Evolutionary conservation across 257 asterid genomes (phyloP).

Genomic region (Knoxia roxburghii): DNA sequence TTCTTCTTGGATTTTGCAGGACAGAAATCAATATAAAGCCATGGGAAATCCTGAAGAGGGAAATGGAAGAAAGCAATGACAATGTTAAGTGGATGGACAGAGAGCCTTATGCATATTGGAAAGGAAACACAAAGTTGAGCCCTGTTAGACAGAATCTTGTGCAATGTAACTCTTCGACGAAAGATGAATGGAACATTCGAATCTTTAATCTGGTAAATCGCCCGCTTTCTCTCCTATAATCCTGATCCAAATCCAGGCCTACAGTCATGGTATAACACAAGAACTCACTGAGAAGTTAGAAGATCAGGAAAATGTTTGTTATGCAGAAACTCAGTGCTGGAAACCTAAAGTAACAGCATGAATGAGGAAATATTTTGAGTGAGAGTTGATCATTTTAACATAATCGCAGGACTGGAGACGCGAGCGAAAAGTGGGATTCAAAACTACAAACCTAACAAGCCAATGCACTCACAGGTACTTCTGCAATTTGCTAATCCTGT

Average conservation of each 20-base stretch:
- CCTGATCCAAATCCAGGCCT: conserved; percentile 2
- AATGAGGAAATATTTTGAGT: not conserved
- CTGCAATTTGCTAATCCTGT: not conserved
- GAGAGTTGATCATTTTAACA: not conserved
- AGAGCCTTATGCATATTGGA: conserved; percentile 86
- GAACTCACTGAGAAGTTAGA: not conserved
- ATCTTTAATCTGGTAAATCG: conserved; percentile 52
- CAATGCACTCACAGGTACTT: conserved; percentile 68
- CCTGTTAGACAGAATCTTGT: conserved; percentile 33
- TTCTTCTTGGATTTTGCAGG: conserved; percentile 35
- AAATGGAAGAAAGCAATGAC: conserved; percentile 42
- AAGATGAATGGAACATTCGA: conserved; percentile 45
- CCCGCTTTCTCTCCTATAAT: not conserved
- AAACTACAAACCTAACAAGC: conserved; percentile 44
- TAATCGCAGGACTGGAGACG: conserved; percentile 54
- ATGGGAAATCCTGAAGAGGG: conserved; percentile 62
- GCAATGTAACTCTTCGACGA: conserved; percentile 49
- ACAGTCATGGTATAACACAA: not conserved
- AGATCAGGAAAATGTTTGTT: not conserved
- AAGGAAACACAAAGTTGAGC: conserved; percentile 48
- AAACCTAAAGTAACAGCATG: not conserved
- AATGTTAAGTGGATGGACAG: conserved; percentile 59
- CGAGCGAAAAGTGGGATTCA: conserved; percentile 56
- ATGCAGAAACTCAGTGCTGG: not conserved
- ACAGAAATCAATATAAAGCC: conserved; percentile 79